phyloP scores from a whole-genome alignment of 805 yeast genomes.

The Schizosaccharomyces cryophilus region DNA sequence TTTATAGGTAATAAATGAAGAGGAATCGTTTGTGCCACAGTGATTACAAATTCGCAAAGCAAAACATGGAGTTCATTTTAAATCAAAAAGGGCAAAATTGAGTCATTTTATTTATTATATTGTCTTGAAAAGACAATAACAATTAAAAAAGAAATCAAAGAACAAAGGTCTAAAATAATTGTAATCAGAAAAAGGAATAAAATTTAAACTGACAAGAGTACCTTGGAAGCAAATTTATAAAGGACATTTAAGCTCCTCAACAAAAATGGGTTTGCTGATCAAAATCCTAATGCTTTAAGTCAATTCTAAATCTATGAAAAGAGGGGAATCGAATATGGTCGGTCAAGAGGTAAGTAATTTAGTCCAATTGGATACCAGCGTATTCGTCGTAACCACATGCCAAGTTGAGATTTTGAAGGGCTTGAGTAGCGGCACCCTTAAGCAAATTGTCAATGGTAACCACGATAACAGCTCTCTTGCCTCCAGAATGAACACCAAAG shows the following conservation, averaged over 20 bases:
- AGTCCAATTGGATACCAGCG: conserved; percentile 60
- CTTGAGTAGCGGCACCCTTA: conserved; percentile 97
- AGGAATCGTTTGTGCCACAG: too few species aligned
- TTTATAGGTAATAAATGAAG: too few species aligned
- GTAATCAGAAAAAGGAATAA: background rate
- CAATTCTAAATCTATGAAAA: background rate
- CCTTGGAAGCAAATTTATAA: background rate
- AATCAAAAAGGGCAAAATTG: too few species aligned
- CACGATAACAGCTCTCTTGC: conserved; percentile 75
- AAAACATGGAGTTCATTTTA: too few species aligned
- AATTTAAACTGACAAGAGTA: background rate
- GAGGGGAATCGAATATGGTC: background rate
- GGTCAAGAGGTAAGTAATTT: conserved; percentile 5
- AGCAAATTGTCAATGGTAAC: conserved; percentile 88
- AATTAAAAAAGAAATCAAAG: too few species aligned
- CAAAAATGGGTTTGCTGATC: background rate
- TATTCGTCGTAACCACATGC: conserved; percentile 78
- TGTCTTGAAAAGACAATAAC: too few species aligned
- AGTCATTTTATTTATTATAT: too few species aligned
- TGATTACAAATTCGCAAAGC: too few species aligned
- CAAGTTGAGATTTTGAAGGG: conserved; percentile 84
- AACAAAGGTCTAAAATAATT: too few species aligned
- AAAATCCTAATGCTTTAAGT: background rate
- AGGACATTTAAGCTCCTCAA: background rate
- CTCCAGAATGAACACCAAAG: conserved; percentile 70